A percentile compares a stretch with the other conserved stretches of the same genome.
Conservation (phyloP, 257 asterid species). For the Nicotiana benthamiana region DNA sequence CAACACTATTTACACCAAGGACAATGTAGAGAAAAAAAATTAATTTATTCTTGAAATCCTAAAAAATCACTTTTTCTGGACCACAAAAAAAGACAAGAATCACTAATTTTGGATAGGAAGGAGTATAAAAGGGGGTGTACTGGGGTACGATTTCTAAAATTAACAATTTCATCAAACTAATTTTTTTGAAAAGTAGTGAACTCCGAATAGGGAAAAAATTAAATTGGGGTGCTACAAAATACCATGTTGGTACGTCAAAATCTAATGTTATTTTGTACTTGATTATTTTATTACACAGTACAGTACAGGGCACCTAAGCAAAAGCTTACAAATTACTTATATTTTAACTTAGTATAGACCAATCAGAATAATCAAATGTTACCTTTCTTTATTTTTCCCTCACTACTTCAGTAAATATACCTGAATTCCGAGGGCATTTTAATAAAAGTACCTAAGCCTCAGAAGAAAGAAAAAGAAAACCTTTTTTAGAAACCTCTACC, state of each 20-base stretch:
- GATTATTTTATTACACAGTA: constrained; percentile 13
- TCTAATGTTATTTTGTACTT: constrained; percentile 12
- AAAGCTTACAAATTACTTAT: not conserved
- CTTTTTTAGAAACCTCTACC: constrained; percentile 8
- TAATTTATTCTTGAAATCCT: too few relatives aligned
- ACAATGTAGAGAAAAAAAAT: too few relatives aligned
- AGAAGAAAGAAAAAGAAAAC: not conserved
- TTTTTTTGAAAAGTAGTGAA: too few relatives aligned
- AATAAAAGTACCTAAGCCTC: not conserved
- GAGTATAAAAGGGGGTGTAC: too few relatives aligned
- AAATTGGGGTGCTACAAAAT: not conserved
- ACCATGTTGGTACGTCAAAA: constrained; percentile 16
- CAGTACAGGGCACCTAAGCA: constrained; percentile 4
- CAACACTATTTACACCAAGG: too few relatives aligned
- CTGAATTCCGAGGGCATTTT: constrained; percentile 5
- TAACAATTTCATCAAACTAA: too few relatives aligned
- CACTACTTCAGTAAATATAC: constrained; percentile 19
- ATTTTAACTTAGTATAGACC: constrained; percentile 15
- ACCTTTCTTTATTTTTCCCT: not conserved
- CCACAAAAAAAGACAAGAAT: too few relatives aligned
- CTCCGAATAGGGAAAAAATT: too few relatives aligned
- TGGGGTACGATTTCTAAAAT: too few relatives aligned
- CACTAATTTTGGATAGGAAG: too few relatives aligned
- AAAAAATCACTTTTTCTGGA: too few relatives aligned
- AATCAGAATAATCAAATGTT: constrained; percentile 18